phyloP scores from a whole-genome alignment of 2,329 filamentous ascomycete species.

The Fusarium sp. region DNA sequence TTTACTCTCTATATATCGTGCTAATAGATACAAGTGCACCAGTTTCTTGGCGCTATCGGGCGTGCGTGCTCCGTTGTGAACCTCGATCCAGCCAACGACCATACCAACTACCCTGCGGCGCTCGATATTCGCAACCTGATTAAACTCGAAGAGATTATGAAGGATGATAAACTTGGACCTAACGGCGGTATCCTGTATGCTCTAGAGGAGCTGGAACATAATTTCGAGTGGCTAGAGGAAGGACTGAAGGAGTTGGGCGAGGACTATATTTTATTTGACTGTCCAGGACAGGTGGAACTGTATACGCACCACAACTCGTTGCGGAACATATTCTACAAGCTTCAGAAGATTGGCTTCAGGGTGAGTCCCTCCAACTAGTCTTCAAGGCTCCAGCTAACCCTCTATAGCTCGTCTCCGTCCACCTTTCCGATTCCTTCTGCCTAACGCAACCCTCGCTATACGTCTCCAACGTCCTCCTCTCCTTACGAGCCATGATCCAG shows the following conservation, averaged over 20 bases:
- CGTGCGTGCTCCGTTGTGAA: slow-evolving; percentile 96
- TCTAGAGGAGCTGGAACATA: slow-evolving; percentile 93
- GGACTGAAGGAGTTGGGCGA: slow-evolving; percentile 84
- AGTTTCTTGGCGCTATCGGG: slow-evolving; percentile 96
- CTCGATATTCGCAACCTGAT: slow-evolving; percentile 91
- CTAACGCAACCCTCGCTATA: slow-evolving; percentile 94
- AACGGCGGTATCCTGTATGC: slow-evolving; percentile 95
- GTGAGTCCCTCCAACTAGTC: too few relatives aligned
- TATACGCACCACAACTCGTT: slow-evolving; percentile 96
- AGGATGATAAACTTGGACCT: slow-evolving; percentile 87
- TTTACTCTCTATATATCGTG: background rate
- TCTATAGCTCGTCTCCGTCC: slow-evolving; percentile 85
- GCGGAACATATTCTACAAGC: slow-evolving; percentile 88
- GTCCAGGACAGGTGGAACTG: slow-evolving; percentile 95
- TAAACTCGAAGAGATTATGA: slow-evolving; percentile 95
- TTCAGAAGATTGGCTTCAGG: slow-evolving; percentile 93
- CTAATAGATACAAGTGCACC: slow-evolving; percentile 74
- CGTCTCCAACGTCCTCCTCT: slow-evolving; percentile 92
- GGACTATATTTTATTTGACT: slow-evolving; percentile 96
- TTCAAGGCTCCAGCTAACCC: slow-evolving; percentile 38
- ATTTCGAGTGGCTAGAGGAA: slow-evolving; percentile 90
- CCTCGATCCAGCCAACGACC: slow-evolving; percentile 96
- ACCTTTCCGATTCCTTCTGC: slow-evolving; percentile 94
- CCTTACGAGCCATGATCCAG: slow-evolving; percentile 95
- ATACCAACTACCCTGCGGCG: slow-evolving; percentile 87